Evolutionary conservation across 345 rosid genomes (phyloP).

Genomic region (Pistacia atlantica): DNA sequence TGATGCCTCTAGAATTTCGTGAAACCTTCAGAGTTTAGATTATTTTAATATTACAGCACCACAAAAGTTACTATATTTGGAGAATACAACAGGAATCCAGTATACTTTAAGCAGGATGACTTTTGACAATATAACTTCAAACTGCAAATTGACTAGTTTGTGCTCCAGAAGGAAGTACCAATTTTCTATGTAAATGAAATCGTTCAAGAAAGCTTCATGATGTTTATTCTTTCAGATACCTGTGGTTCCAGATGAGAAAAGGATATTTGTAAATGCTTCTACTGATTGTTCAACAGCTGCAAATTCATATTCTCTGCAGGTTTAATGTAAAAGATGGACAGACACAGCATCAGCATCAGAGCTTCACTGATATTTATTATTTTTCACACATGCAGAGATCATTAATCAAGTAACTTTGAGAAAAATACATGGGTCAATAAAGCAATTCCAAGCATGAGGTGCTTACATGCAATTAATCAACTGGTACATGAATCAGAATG

Average conservation of each 20-base stretch:
- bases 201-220: constrained; percentile 10
- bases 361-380: background rate
- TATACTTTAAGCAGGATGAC: constrained; percentile 1
- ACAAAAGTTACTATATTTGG: background rate
- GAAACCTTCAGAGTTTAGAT: background rate
- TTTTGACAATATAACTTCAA: background rate
- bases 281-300: constrained; percentile 71
- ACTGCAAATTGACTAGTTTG: background rate
- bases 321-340: constrained; percentile 8
- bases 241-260: constrained; percentile 98
- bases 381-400: constrained; percentile 9
- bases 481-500: background rate
- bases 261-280: constrained; percentile 83
- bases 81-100: background rate
- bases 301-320: constrained; percentile 70
- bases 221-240: constrained; percentile 46
- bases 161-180: background rate
- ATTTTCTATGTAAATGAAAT: constrained; percentile 5
- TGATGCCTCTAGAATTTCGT: background rate
- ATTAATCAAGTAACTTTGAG: constrained; percentile 17
- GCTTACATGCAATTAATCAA: background rate
- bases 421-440: background rate
- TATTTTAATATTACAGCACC: background rate
- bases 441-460: background rate
- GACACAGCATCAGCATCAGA: constrained; percentile 15